Percentiles rank a stretch among this genome's conserved stretches.
Conservation (phyloP, 2,329 filamentous ascomycete species). For the Lecanicillium sp. region DNA sequence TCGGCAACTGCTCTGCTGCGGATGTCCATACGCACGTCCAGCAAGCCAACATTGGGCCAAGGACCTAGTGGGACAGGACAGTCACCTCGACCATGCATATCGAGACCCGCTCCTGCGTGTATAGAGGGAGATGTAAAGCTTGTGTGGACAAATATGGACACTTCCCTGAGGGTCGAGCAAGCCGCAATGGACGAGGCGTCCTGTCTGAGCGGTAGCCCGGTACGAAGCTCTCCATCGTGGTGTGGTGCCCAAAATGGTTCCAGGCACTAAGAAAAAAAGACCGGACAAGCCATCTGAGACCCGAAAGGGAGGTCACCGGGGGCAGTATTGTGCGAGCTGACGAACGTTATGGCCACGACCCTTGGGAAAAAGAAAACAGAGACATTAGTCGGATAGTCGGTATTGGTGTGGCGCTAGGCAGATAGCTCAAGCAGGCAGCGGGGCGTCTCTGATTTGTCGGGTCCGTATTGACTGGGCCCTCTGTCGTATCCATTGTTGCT, state of each 20-base stretch:
- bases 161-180: neutral
- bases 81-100: conserved; percentile 8
- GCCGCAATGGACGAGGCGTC: neutral
- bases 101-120: conserved; percentile 1
- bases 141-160: neutral
- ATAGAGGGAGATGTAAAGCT: neutral
- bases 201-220: conserved; percentile 4
- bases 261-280: neutral
- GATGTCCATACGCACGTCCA: neutral
- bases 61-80: neutral
- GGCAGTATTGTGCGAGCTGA: neutral
- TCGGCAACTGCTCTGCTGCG: neutral
- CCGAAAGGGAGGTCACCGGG: neutral
- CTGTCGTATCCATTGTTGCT: neutral
- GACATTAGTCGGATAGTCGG: neutral
- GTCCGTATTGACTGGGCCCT: neutral
- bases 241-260: neutral
- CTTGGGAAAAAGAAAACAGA: conserved; percentile 7
- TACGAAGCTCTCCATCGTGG: neutral
- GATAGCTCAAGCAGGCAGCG: neutral
- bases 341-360: neutral
- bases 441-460: neutral
- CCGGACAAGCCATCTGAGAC: conserved; percentile 2
- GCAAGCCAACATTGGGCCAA: neutral
- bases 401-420: neutral